Evolutionary conservation across 2,329 filamentous ascomycete genomes (phyloP), one percentile per base, ranked within the genome.

Genomic region (Metarhizium sp.): DNA sequence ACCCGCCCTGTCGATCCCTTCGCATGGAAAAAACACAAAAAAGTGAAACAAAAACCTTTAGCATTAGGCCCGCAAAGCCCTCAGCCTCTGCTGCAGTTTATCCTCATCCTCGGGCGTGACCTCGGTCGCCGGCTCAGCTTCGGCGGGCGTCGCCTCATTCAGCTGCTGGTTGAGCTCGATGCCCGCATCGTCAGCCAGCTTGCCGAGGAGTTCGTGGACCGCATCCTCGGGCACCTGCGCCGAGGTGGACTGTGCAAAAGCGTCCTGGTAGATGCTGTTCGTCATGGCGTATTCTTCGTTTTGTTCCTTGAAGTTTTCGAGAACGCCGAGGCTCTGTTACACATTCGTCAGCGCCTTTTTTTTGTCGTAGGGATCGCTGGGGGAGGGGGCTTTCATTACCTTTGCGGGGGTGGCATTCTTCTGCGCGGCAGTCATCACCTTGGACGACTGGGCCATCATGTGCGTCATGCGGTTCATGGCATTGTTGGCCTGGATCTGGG

Each of bases 101-200:
- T 92, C 88, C 70, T 92, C 88, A 68, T 90, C 85, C 67, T 91
- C 87, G 57, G 88, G 83, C 2, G 86, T 88, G 2, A 86, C 86
- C 59, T 88, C 86, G 0, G 80, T 75, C 14, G 46, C 50, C 16
- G 86, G 80, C 50, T 86, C 84, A 30, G 78, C 77, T 63, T 77
- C 79, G 60, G 77, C 77, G 25, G 80, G 76, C 45, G 76, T 78
- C 2, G 79, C 78, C 56, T 75, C 69, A 64, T 74, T 79, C 59
- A 95, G 84, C 72, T 94, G 88, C 67, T 87, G 81, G 61, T 84
- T 84, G 58, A 95, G 76, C 71, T 94, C 88, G 53, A 96, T 82
- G 54, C 91, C 91, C 10, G 88, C 90, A 70, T 95, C 90, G 69
- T 95, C 91, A 59, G 90, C 90, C 47, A 94, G 82, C 73, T 95